Base-by-base conservation (phyloP, 2,329 filamentous ascomycete genomes). In the Botrytis byssoidea region DNA sequence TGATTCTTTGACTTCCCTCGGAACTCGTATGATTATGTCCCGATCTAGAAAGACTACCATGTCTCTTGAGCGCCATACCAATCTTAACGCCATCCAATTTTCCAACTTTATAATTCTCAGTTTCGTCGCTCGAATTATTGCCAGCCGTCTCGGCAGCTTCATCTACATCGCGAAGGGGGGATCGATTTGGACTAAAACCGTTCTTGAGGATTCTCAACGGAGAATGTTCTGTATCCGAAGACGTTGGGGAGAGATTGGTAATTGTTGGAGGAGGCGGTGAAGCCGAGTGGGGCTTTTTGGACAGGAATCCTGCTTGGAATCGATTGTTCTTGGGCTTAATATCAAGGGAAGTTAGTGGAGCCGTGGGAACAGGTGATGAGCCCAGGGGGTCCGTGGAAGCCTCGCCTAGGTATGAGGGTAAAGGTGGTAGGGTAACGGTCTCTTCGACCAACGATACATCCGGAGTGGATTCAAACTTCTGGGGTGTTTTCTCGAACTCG, bases 401-500 rank as follows among this genome's bases (percentile, higher is more conserved):
- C 70, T 81, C 79, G 44, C 83, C 81, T 71, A 85, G 84, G 80
- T 86, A 88, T 75, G 86, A 85, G 29, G 90, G 89, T n/a, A 87
- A 81, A n/a, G 84, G 83, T n/a, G 83, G 78, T 22, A 83, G 78
- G 20, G 83, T 77, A 3, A 86, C 77, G 20, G 79, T 80, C 32
- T 82, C 80, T 64, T 89, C 87, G 59, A 86, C 82, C 42, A 87
- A 86, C 25, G 88, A 88, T 37, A 75, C 75, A 65, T 90, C 88
- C 10, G 90, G 88, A 0, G 89, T 88, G 3, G 85, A 85, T 25
- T 88, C 85, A 14, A 87, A 82, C 80, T 91, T 92, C 81, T 94
- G 88, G 1, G 96, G 95, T 4, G 95, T 98, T 83, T 94, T 93
- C 80, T 95, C 93, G 81, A 95, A 98, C 81, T 98, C 96, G 18